Base-by-base conservation (phyloP, 1,284 basidiomycete genomes). In the Mrakiaceae sp. region DNA sequence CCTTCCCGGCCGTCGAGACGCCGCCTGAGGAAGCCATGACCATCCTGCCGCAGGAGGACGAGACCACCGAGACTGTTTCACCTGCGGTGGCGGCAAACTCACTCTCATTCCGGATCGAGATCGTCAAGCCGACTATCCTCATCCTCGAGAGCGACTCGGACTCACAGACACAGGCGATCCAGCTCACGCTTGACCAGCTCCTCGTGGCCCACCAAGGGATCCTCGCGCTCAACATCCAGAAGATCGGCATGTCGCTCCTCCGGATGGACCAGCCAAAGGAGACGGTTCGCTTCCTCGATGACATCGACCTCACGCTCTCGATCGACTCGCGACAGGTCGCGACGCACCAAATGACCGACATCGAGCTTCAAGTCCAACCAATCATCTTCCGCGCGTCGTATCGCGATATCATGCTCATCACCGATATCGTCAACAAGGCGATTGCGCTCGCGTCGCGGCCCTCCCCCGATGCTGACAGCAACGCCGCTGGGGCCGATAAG, bases 381-480 rank as follows among this genome's bases (percentile, higher is more conserved):
- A 82, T 98, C 70, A 83, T 95, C 61, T 87, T 99, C 76, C 84
- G 96, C 42, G 90, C 93, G 10, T 97, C 94, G 0, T 89, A 92
- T 72, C 83, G 90, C 48, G 95, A 99, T 74, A 90, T 98, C 71
- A 84, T 85, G 71, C 82, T 98, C 70, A 96, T 98, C 70, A 85
- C 83, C 59, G 82, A 87, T 7, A 97, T 98, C 67, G 81, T 88
- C 71, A 92, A 92, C 74, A 92, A 88, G 70, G 96, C 93, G 0
- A 79, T 91, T 49, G 85, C 87, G 66, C 80, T 91, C 5, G 72
- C 75, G 0, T 68, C 71, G 2, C 71, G 70, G 55, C 27, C 27
- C 2, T 27, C 27, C 2, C 27, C 27, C 11, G 49, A 51, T 51
- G 16, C 11, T 51, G 11, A 51, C 49, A 51, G 49, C 11, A 51